Percentiles rank a stretch among this genome's conserved stretches.
phyloP scores from a whole-genome alignment of 495 filamentous ascomycete genomes.

The Amniculicola lignicola region DNA sequence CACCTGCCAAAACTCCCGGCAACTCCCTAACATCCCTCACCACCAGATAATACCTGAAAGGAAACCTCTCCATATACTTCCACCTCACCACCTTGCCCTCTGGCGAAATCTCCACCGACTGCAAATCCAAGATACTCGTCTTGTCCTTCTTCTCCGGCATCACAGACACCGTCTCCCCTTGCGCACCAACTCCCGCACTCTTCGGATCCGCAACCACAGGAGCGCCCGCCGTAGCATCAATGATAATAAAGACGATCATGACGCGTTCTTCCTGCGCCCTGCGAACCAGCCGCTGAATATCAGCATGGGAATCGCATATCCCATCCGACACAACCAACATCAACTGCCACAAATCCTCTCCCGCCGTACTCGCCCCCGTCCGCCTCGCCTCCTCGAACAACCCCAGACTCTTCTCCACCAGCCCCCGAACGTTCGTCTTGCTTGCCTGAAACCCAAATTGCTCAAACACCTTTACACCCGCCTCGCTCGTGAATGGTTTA shows the following conservation, averaged over 20 bases:
- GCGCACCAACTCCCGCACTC: too few relatives aligned
- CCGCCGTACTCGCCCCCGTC: constrained; percentile 51
- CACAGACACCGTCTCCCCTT: not conserved
- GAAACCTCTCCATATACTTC: constrained; percentile 90
- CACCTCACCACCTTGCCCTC: constrained; percentile 63
- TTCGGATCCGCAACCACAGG: too few relatives aligned
- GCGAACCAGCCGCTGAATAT: constrained; percentile 72
- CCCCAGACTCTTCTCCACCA: constrained; percentile 72
- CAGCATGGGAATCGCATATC: constrained; percentile 84
- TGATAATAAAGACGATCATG: constrained; percentile 96
- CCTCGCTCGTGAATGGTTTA: constrained; percentile 75
- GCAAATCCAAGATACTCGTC: constrained; percentile 71
- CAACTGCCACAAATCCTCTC: constrained; percentile 91
- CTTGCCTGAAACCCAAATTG: constrained; percentile 82
- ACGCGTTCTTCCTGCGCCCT: constrained; percentile 89
- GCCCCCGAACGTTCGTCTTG: constrained; percentile 75
- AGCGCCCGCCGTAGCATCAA: constrained; percentile 63
- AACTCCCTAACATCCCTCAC: constrained; percentile 88
- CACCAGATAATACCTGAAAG: constrained; percentile 92
- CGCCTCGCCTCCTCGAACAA: constrained; percentile 74
- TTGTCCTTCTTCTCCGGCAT: constrained; percentile 25
- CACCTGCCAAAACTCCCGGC: constrained; percentile 78
- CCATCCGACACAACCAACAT: constrained; percentile 91
- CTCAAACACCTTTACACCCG: constrained; percentile 76
- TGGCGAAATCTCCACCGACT: constrained; percentile 70